Evolutionary conservation across 805 yeast species (phyloP), one percentile per base, ranked within the genome.

Genomic region (Kodamaea neixiangensis): DNA sequence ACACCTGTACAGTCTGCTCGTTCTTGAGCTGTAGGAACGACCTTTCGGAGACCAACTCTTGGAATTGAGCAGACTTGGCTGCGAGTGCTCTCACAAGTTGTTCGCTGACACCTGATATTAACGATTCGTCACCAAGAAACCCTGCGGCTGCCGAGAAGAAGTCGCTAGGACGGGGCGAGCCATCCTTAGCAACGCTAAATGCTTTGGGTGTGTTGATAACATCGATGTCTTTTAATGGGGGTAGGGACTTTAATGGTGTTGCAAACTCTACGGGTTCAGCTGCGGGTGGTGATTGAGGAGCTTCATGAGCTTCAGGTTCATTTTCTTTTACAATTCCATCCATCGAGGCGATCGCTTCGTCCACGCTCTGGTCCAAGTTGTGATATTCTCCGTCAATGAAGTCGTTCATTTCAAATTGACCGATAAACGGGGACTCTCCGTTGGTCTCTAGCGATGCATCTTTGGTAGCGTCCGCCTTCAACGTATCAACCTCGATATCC

Each of bases 211-310:
- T 74, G 7, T 61, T 65, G 15, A 74, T 73, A 13, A 55, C 54
- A 40, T 74, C 78, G 15, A 74, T 73, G 48, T 73, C 77, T 54
- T 74, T 74, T 21, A 74, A 59, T 5, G 78, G 69, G 1, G 77
- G 78, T 25, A 74, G 63, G 21, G 66, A 59, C 53, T 73, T 73
- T 64, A 67, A 68, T 0, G 78, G 78, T 17, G 78, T 73, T 19
- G 51, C 65, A 50, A 68, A 66, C 34, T 49, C 52, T 20, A n/a
- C n/a, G n/a, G n/a, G n/a, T n/a, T n/a, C n/a, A n/a, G 48, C 41
- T 44, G 31, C 17, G 17, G 15, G 33, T 34, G 15, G 41, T 9
- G n/a, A 10, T 14, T 4, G 15, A n/a, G 29, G 45, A 7, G 14
- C 17, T 3, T 9, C 14, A 17, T 17, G 21, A 38, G 5, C n/a